phyloP scores from a whole-genome alignment of 106 monocot genomes.

The Dendrobium catenatum region DNA sequence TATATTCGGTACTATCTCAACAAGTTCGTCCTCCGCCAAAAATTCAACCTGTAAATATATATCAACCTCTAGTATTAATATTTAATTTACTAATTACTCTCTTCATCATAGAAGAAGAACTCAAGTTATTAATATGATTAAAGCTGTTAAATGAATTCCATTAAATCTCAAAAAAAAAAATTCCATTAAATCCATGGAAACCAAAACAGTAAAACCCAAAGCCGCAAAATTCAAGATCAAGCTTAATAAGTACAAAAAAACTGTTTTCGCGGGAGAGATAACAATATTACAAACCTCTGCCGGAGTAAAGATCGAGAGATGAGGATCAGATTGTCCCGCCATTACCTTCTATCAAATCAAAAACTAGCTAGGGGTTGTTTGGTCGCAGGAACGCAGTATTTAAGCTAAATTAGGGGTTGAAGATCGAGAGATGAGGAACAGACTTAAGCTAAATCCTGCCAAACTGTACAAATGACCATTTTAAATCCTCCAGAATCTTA shows the following conservation, averaged over 20 bases:
- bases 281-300: conserved; percentile 41
- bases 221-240: neutral
- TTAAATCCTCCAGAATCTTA: too few species aligned
- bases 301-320: conserved; percentile 63
- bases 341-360: conserved; percentile 22
- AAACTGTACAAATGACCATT: too few species aligned
- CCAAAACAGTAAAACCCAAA: neutral
- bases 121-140: neutral
- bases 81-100: too few species aligned
- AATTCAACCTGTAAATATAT: conserved; percentile 64
- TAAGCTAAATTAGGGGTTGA: too few species aligned
- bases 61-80: neutral
- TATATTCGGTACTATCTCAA: conserved; percentile 88
- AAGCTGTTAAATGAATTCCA: neutral
- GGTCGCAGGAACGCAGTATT: too few species aligned
- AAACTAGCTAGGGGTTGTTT: neutral
- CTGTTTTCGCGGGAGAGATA: neutral
- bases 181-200: neutral
- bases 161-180: neutral
- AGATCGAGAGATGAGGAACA: too few species aligned
- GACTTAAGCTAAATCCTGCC: too few species aligned
- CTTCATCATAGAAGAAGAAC: neutral
- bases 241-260: neutral
- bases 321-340: conserved; percentile 93
- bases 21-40: conserved; percentile 73